These are phyloP conservation scores for Coemansia sp. DNA, from an alignment of 192 early-diverging fungal genomes.

Conservation along the genomic window DNA sequence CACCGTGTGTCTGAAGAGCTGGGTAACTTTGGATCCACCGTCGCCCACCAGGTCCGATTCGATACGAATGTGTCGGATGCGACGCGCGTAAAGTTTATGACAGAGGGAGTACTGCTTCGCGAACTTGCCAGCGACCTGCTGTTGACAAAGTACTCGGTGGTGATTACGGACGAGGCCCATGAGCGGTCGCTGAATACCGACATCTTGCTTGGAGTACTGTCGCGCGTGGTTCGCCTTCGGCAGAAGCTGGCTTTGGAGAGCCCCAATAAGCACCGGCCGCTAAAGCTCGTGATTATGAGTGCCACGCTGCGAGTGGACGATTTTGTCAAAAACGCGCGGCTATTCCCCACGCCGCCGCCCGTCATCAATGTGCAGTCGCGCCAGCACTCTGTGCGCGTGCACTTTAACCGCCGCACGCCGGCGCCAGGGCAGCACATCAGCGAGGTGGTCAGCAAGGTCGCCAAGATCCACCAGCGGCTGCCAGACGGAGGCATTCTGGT, in stretches of 20 bases:
- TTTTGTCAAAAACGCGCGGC: slow-evolving; percentile 81
- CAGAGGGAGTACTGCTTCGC: slow-evolving; percentile 97
- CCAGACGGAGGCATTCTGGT: slow-evolving; percentile 94
- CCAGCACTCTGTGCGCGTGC: slow-evolving; percentile 85
- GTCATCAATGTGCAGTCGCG: slow-evolving; percentile 91
- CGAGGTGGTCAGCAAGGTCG: slow-evolving; percentile 90
- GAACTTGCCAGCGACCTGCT: slow-evolving; percentile 89
- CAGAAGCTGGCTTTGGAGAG: slow-evolving; percentile 54
- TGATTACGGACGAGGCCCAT: slow-evolving; percentile 99
- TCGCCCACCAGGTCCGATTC: slow-evolving; percentile 81
- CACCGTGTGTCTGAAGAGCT: slow-evolving; percentile 93
- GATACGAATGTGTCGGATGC: slow-evolving; percentile 75
- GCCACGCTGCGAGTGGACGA: slow-evolving; percentile 98
- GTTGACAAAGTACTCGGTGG: slow-evolving; percentile 89
- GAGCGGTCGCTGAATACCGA: slow-evolving; percentile 98
- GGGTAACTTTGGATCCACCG: slow-evolving; percentile 65
- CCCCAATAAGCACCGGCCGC: slow-evolving; percentile 61
- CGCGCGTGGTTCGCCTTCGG: slow-evolving; percentile 83
- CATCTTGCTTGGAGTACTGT: slow-evolving; percentile 95
- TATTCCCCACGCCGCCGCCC: slow-evolving; percentile 80
- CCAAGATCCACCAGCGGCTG: slow-evolving; percentile 92
- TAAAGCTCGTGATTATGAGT: slow-evolving; percentile 98
- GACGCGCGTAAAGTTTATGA: slow-evolving; percentile 99
- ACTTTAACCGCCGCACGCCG: slow-evolving; percentile 94
- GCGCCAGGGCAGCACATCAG: slow-evolving; percentile 75